Conservation (phyloP, 306 rosid genomes). For the Ochetophila trinervis region DNA sequence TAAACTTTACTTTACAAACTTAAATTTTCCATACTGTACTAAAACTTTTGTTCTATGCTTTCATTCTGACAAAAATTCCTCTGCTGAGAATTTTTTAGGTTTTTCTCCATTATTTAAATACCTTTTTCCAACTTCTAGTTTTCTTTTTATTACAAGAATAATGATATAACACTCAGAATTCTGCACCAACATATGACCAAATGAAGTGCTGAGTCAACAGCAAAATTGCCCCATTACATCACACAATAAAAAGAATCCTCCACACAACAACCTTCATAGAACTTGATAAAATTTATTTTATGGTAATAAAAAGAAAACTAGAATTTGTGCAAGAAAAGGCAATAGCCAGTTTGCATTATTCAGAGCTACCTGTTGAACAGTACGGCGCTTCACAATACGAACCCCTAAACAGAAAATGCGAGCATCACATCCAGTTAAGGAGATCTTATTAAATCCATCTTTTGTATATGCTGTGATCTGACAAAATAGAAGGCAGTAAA, state of each 20-base stretch:
- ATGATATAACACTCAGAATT: neutral
- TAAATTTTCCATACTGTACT: too few relatives aligned
- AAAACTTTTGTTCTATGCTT: too few relatives aligned
- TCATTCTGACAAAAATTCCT: too few relatives aligned
- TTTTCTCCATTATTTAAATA: too few relatives aligned
- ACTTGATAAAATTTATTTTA: too few relatives aligned
- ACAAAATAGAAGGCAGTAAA: conserved; percentile 33
- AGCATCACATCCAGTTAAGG: conserved; percentile 82
- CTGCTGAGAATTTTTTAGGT: too few relatives aligned
- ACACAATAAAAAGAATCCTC: too few relatives aligned
- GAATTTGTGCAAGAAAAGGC: neutral
- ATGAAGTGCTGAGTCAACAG: neutral
- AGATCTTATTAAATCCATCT: conserved; percentile 89
- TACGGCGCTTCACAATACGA: conserved; percentile 81
- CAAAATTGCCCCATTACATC: neutral
- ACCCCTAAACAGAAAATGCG: conserved; percentile 91
- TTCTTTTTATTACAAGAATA: too few relatives aligned
- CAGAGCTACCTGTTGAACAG: conserved; percentile 68
- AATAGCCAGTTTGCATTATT: neutral
- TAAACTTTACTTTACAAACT: too few relatives aligned
- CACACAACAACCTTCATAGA: too few relatives aligned
- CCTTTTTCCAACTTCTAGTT: too few relatives aligned
- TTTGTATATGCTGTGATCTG: conserved; percentile 79
- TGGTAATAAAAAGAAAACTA: neutral
- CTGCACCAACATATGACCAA: neutral